Conservation (phyloP, 1,284 basidiomycete genomes). For the Ceratobasidium papillatum region DNA sequence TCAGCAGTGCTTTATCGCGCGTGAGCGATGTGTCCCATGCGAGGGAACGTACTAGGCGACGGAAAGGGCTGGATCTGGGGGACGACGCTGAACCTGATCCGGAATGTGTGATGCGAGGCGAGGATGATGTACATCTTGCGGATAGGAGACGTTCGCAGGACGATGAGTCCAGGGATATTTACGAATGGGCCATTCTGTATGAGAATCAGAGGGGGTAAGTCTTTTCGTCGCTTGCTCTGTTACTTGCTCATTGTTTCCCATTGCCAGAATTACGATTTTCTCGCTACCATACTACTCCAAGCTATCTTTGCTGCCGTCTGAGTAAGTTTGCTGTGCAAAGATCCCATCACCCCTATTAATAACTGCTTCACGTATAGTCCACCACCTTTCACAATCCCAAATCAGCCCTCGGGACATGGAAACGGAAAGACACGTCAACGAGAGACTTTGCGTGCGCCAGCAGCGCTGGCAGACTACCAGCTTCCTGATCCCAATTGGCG, state of each 20-base stretch:
- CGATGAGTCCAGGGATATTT: slow-evolving; percentile 52
- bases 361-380: slow-evolving; percentile 53
- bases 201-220: slow-evolving; percentile 82
- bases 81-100: slow-evolving; percentile 6
- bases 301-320: slow-evolving; percentile 71
- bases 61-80: slow-evolving; percentile 6
- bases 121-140: slow-evolving; percentile 21
- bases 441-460: slow-evolving; percentile 49
- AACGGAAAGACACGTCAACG: slow-evolving; percentile 3
- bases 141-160: slow-evolving; percentile 21
- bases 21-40: slow-evolving; percentile 4
- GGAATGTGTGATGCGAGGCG: slow-evolving; percentile 31
- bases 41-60: background rate
- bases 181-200: slow-evolving; percentile 77
- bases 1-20: background rate
- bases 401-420: slow-evolving; percentile 50
- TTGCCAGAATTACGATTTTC: slow-evolving; percentile 69
- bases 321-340: slow-evolving; percentile 48
- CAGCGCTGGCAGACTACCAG: slow-evolving; percentile 67
- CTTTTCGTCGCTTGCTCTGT: background rate
- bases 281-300: slow-evolving; percentile 76
- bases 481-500: slow-evolving; percentile 81
- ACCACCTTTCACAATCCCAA: slow-evolving; percentile 73
- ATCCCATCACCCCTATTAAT: background rate
- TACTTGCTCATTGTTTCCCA: background rate